A percentile compares a stretch with the other conserved stretches of the same genome.
Evolutionary conservation across 768 basidiomycete genomes (phyloP).

Genomic region (Termitomyces sp.): DNA sequence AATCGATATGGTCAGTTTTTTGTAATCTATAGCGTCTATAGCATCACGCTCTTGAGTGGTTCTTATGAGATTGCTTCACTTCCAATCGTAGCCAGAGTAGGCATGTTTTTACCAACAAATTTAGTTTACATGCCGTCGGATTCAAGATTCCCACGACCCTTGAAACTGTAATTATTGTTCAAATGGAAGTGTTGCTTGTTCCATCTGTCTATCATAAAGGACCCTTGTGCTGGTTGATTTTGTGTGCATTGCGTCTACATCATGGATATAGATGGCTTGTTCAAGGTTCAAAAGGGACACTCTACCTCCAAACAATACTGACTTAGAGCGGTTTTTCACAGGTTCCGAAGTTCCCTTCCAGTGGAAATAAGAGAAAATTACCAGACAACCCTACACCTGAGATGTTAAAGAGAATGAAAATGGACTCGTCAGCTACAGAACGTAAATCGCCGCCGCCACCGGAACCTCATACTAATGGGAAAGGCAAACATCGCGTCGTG

Average conservation of each 20-base stretch:
- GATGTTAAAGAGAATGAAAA: slow-evolving; percentile 74
- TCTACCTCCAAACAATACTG: background rate
- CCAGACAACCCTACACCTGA: slow-evolving; percentile 74
- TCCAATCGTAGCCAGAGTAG: too few relatives aligned
- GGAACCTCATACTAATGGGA: slow-evolving; percentile 10
- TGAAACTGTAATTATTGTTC: background rate
- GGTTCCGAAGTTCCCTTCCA: slow-evolving; percentile 63
- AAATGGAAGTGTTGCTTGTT: background rate
- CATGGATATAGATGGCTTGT: slow-evolving; percentile 49
- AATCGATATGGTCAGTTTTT: background rate
- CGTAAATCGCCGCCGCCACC: slow-evolving; percentile 2
- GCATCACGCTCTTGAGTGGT: background rate
- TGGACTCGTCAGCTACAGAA: slow-evolving; percentile 33
- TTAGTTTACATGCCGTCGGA: too few relatives aligned
- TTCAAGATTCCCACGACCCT: background rate
- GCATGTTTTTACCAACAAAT: too few relatives aligned
- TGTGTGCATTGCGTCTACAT: background rate
- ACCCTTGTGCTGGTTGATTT: background rate
- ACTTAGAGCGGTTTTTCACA: slow-evolving; percentile 16
- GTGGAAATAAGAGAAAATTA: slow-evolving; percentile 67
- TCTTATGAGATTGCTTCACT: background rate
- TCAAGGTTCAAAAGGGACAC: slow-evolving; percentile 31
- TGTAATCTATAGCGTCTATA: background rate
- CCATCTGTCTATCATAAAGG: background rate
- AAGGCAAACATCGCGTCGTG: slow-evolving; percentile 29